Base-by-base conservation (phyloP, 805 yeast species). In the Tetrapisispora arboricola region DNA sequence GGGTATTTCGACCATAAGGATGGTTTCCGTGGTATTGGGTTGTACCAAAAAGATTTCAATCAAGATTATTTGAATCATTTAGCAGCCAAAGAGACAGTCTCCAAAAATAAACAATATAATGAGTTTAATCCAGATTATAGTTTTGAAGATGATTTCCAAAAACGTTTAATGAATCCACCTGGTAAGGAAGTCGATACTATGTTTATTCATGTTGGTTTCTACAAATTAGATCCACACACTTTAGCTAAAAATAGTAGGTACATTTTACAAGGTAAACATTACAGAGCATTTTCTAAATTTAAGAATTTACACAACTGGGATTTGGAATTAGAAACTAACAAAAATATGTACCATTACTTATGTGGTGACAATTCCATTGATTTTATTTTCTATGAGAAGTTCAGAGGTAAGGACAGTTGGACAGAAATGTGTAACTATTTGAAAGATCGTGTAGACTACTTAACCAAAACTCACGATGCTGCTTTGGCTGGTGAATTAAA, bases 11-110 rank as follows among this genome's bases (percentile, higher is more conserved):
- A 49, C 11, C 39, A 40, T 13, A 47, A 54, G n/a, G 53, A 43
- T 6, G 54, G 44, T n/a, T 59, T 55, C 52, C 57, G 60, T 53
- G 61, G 71, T 43, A 51, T 76, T 54, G 67, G 74, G 43, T 50
- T 68, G 31, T 68, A 66, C 17, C 73, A 70, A 47, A 65, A 62
- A 48, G 75, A 74, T 50, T 58, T 58, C 32, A 56, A 52, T 15
- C 72, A 70, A 40, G 88, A 81, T 55, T 76, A 66, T 33, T 43
- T 47, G 21, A 47, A 43, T 19, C 44, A 53, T 42, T 31, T 34
- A 31, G 41, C 38, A 22, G 58, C 51, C 4, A 35, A 40, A 15
- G 32, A 32, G 3, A 41, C 44, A 27, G 48, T 49, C 13, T 18
- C 38, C 10, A 36, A 40, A 15, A 32, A 51, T 19, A 21, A 42